Evolutionary conservation across 768 basidiomycete genomes (phyloP).

Genomic region (Phlebiopsis flavidoalba): DNA sequence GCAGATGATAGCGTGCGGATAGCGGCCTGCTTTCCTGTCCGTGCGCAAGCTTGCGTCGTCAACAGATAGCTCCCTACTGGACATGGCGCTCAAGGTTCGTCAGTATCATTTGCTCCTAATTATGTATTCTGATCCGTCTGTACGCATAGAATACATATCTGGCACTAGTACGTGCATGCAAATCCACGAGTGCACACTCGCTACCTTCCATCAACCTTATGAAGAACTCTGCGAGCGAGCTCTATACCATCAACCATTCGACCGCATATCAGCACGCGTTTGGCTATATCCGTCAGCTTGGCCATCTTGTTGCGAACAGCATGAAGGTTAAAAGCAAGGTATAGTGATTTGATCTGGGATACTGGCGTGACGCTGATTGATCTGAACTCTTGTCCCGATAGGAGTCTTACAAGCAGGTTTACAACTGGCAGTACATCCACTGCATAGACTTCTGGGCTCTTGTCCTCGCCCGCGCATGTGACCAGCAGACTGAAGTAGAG

Average conservation of each 20-base stretch:
- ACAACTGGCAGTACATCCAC: slow-evolving; percentile 99
- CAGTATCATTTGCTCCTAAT: not conserved
- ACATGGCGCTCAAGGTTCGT: slow-evolving; percentile 80
- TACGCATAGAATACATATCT: slow-evolving; percentile 74
- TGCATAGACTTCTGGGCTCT: slow-evolving; percentile 95
- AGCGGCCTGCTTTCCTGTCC: slow-evolving; percentile 79
- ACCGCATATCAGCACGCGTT: slow-evolving; percentile 91
- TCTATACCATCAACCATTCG: slow-evolving; percentile 75
- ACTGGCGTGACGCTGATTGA: slow-evolving; percentile 3
- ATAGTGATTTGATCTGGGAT: slow-evolving; percentile 11
- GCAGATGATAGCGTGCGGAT: slow-evolving; percentile 80
- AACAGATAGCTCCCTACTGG: slow-evolving; percentile 75
- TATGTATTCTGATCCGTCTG: not conserved
- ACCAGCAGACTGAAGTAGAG: slow-evolving; percentile 46
- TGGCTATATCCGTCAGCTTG: slow-evolving; percentile 91
- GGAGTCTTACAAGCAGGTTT: slow-evolving; percentile 92
- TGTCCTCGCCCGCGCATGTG: slow-evolving; percentile 80
- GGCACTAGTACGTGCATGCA: slow-evolving; percentile 76
- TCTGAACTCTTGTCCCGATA: slow-evolving; percentile 24
- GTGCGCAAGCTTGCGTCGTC: slow-evolving; percentile 75
- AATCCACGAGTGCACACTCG: slow-evolving; percentile 81
- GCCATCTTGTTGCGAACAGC: slow-evolving; percentile 84
- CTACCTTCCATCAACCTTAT: slow-evolving; percentile 91
- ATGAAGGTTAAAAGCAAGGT: slow-evolving; percentile 88
- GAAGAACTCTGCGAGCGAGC: slow-evolving; percentile 95